phyloP scores from a whole-genome alignment of 2,329 filamentous ascomycete species.

The Apiospora aurea region DNA sequence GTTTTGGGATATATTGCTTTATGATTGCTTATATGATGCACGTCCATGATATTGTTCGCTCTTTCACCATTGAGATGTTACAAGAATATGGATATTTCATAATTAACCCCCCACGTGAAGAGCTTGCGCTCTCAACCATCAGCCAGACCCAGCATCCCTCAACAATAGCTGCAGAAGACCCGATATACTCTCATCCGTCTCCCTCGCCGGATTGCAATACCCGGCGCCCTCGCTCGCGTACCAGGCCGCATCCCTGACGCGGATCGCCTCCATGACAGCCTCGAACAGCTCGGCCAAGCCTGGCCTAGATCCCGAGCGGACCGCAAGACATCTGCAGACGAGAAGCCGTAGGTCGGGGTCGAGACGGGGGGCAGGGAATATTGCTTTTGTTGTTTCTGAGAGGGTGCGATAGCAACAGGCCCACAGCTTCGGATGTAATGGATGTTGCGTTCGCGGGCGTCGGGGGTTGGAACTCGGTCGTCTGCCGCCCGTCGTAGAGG shows the following conservation, averaged over 20 bases:
- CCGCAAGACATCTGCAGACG: not conserved
- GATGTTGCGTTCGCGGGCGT: not conserved
- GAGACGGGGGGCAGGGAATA: not conserved
- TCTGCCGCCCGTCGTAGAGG: not conserved
- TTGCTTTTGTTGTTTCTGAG: not conserved
- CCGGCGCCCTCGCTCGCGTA: not conserved
- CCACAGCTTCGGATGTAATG: not conserved
- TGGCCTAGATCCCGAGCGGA: not conserved
- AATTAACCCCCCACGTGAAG: no score
- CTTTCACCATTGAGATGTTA: no score
- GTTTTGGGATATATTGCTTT: no score
- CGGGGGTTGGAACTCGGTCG: not conserved
- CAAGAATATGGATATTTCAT: no score
- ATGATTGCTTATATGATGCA: no score
- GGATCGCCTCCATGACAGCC: not conserved
- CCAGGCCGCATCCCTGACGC: not conserved
- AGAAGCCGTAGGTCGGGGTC: not conserved
- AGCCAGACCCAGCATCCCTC: not conserved
- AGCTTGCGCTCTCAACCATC: no score
- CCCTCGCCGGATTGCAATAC: not conserved
- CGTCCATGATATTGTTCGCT: no score
- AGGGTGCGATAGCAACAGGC: not conserved
- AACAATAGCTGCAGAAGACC: not conserved
- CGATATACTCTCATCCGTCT: not conserved
- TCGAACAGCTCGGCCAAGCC: not conserved